Evolutionary conservation across 106 monocot genomes (phyloP).

Genomic region (Narthecium ossifragum): DNA sequence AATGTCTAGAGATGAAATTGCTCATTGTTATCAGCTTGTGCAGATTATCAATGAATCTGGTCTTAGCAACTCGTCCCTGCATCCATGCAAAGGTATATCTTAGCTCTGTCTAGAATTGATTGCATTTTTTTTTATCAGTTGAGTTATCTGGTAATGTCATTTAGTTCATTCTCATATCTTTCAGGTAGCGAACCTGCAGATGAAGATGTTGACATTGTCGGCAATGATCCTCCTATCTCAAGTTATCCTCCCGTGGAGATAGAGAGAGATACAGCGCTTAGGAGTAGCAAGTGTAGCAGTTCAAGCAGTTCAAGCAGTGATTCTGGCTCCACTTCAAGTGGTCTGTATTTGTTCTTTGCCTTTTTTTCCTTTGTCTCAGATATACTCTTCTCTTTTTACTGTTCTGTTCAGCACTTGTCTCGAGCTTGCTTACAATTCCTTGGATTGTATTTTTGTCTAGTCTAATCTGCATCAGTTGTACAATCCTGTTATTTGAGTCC

Average conservation of each 20-base stretch:
- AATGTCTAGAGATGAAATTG: background rate
- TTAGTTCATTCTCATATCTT: background rate
- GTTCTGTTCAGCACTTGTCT: no score
- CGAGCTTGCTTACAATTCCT: no score
- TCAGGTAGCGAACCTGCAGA: constrained; percentile 60
- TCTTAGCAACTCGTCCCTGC: constrained; percentile 57
- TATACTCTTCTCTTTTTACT: no score
- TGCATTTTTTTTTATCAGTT: constrained; percentile 1
- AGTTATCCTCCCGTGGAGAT: constrained; percentile 72
- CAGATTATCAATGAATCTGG: constrained; percentile 69
- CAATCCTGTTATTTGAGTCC: no score
- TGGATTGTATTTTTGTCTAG: no score
- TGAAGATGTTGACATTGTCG: constrained; percentile 82
- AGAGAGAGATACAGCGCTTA: constrained; percentile 44
- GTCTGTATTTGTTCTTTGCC: constrained; percentile 32
- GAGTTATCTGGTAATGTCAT: background rate
- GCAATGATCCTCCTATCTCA: constrained; percentile 75
- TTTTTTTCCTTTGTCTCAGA: background rate
- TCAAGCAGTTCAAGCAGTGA: constrained; percentile 76
- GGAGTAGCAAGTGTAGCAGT: constrained; percentile 56
- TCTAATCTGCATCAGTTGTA: no score
- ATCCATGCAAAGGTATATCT: constrained; percentile 47
- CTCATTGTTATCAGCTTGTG: background rate
- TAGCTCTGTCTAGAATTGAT: background rate
- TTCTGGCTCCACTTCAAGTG: constrained; percentile 80